Conservation (phyloP, 441 rosid genomes). For the Syzygium syzygioides region DNA sequence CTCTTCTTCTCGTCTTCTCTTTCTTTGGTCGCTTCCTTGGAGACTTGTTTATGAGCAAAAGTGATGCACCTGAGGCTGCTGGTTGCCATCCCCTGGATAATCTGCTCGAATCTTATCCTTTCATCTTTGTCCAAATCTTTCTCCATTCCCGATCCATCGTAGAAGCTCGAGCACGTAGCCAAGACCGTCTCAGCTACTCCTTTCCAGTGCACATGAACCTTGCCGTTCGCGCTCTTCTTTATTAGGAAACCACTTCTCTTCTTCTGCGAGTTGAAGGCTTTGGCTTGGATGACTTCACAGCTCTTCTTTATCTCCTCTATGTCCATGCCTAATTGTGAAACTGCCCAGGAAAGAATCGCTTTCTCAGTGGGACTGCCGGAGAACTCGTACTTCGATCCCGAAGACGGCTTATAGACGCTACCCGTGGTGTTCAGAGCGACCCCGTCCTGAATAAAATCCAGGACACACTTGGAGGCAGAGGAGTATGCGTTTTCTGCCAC, state of each 20-base stretch:
- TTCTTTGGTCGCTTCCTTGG: not conserved
- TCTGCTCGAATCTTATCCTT: not conserved
- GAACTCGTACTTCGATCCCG: not conserved
- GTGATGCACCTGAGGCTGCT: slow-evolving; percentile 4
- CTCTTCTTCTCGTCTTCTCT: not conserved
- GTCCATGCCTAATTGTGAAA: not conserved
- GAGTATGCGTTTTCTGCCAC: not conserved
- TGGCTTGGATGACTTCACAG: not conserved
- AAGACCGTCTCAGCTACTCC: slow-evolving; percentile 1
- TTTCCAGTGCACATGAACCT: not conserved
- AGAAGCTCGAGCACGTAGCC: not conserved
- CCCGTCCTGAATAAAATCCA: not conserved
- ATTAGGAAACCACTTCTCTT: not conserved
- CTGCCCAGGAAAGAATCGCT: not conserved
- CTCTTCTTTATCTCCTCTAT: not conserved
- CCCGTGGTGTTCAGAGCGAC: not conserved
- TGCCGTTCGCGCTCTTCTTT: not conserved
- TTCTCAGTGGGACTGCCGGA: not conserved
- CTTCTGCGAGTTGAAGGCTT: slow-evolving; percentile 1
- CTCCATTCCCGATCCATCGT: not conserved
- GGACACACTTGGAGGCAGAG: not conserved
- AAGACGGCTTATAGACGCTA: not conserved
- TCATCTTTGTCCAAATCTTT: not conserved
- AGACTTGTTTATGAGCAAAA: not conserved
- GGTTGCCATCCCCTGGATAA: not conserved